Evolutionary conservation across 345 rosid species (phyloP).

Genomic region (Corchorus olitorius): DNA sequence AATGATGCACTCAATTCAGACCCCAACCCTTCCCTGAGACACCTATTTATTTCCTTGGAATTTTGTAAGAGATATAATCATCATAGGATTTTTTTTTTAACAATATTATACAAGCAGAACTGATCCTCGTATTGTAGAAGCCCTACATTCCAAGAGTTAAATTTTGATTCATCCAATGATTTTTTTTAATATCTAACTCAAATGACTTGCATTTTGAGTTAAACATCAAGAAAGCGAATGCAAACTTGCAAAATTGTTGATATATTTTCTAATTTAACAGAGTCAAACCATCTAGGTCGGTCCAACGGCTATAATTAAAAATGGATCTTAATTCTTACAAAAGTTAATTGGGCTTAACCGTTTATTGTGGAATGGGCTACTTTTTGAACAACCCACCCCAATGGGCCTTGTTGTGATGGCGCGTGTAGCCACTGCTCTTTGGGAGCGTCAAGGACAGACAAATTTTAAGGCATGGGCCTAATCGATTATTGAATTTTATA

Average conservation of each 20-base stretch:
- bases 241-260: neutral
- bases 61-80: too few relatives aligned
- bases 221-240: neutral
- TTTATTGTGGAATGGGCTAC: neutral
- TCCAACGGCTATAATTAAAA: neutral
- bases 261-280: neutral
- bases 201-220: neutral
- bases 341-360: neutral
- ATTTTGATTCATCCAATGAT: too few relatives aligned
- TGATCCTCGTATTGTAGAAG: too few relatives aligned
- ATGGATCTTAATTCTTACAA: neutral
- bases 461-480: neutral
- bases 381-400: neutral
- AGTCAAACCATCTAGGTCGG: neutral
- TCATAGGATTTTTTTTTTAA: too few relatives aligned
- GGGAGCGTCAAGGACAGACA: neutral
- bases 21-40: neutral
- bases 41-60: too few relatives aligned
- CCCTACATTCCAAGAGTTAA: too few relatives aligned
- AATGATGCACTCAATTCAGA: neutral
- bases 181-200: too few relatives aligned
- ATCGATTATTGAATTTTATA: neutral
- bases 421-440: neutral
- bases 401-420: neutral
- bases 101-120: too few relatives aligned